Percentiles rank a stretch among this genome's conserved stretches.
phyloP scores from a whole-genome alignment of 768 basidiomycete genomes.

The Russula earlei region DNA sequence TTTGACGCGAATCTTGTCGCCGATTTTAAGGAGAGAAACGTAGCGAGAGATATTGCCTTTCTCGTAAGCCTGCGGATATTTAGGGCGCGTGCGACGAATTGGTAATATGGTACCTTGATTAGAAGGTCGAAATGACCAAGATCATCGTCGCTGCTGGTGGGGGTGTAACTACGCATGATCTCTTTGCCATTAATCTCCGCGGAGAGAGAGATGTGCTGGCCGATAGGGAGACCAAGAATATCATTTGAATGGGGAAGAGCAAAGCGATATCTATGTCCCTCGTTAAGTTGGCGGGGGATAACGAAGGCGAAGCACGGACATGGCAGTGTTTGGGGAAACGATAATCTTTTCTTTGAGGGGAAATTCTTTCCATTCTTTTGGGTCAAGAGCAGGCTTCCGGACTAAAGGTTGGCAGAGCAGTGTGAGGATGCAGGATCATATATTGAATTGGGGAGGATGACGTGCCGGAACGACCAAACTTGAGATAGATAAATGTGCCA shows the following conservation, averaged over 20 bases:
- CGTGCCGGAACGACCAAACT: constrained; percentile 35
- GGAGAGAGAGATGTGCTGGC: constrained; percentile 89
- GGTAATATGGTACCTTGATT: constrained; percentile 61
- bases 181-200: constrained; percentile 90
- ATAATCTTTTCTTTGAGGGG: constrained; percentile 70
- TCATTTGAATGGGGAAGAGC: constrained; percentile 64
- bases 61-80: constrained; percentile 68
- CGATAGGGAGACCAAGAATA: constrained; percentile 87
- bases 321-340: constrained; percentile 92
- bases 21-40: constrained; percentile 72
- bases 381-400: constrained; percentile 62
- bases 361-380: constrained; percentile 74
- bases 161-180: constrained; percentile 88
- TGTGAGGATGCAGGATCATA: background rate
- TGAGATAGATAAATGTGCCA: constrained; percentile 44
- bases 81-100: background rate
- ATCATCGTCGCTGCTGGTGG: constrained; percentile 89
- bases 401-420: constrained; percentile 30
- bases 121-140: constrained; percentile 91
- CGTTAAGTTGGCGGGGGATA: background rate
- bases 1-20: constrained; percentile 83
- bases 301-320: constrained; percentile 42
- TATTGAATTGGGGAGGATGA: constrained; percentile 10
- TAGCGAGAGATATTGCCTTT: constrained; percentile 94
- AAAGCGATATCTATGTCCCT: constrained; percentile 73